A percentile compares a stretch with the other conserved stretches of the same genome.
These are phyloP conservation scores for Bondarzewia mesenterica DNA, from an alignment of 1,284 basidiomycete genomes.

Conservation along the genomic window DNA sequence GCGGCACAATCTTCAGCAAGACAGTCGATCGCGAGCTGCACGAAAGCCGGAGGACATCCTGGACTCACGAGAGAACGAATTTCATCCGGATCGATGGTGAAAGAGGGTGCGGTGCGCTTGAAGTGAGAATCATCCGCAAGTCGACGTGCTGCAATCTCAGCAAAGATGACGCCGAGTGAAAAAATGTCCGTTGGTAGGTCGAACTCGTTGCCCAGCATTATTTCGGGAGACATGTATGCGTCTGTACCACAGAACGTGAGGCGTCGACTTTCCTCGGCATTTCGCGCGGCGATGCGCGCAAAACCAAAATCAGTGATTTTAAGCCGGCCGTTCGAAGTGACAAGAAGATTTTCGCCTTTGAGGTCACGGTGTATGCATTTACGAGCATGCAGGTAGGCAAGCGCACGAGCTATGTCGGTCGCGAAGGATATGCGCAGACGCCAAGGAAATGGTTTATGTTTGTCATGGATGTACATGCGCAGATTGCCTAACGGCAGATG, in stretches of 20 bases:
- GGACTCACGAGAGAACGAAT: conserved; percentile 61
- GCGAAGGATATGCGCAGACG: conserved; percentile 88
- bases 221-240: conserved; percentile 92
- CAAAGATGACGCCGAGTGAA: conserved; percentile 91
- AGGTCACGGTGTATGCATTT: conserved; percentile 85
- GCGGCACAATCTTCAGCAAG: conserved; percentile 56
- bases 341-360: conserved; percentile 95
- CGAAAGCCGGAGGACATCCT: conserved; percentile 75
- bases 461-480: conserved; percentile 80
- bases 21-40: conserved; percentile 77
- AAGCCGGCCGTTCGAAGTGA: conserved; percentile 87
- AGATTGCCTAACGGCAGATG: conserved; percentile 53
- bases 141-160: conserved; percentile 82
- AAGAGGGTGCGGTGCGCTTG: conserved; percentile 71
- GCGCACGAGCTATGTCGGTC: conserved; percentile 86
- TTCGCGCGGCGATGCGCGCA: conserved; percentile 86
- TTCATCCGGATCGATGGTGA: conserved; percentile 74
- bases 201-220: conserved; percentile 85
- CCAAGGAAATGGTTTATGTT: conserved; percentile 80
- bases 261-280: conserved; percentile 83
- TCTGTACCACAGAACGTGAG: conserved; percentile 97
- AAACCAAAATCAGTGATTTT: conserved; percentile 98
- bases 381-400: conserved; percentile 95
- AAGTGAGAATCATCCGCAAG: conserved; percentile 80
- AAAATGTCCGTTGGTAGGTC: conserved; percentile 92